These are phyloP conservation scores for Monascus ruber DNA, from an alignment of 2,329 filamentous ascomycete species.

Conservation along the genomic window DNA sequence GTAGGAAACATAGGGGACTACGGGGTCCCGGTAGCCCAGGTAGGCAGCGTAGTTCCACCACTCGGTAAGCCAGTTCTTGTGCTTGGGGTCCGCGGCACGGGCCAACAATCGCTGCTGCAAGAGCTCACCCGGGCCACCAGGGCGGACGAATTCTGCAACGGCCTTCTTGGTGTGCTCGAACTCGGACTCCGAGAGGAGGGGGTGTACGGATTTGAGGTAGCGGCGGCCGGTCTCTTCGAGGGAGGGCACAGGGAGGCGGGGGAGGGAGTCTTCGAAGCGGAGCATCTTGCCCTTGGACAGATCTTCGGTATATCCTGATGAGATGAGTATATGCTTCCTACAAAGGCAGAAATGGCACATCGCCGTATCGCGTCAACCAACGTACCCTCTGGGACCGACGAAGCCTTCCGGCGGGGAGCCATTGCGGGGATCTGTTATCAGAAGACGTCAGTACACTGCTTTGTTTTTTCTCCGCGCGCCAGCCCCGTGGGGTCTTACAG, in stretches of 20 bases:
- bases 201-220: constrained; percentile 57
- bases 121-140: constrained; percentile 69
- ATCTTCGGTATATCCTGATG: constrained; percentile 53
- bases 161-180: constrained; percentile 59
- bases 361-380: constrained; percentile 11
- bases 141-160: constrained; percentile 76
- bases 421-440: constrained; percentile 24
- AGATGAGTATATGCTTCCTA: not conserved
- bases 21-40: constrained; percentile 83
- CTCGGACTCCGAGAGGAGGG: constrained; percentile 48
- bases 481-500: constrained; percentile 14
- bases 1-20: constrained; percentile 97
- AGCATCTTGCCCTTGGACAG: constrained; percentile 52
- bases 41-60: constrained; percentile 99
- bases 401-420: constrained; percentile 32
- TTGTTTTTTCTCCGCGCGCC: not conserved
- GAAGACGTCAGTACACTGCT: constrained; percentile 4
- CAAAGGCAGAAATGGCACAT: not conserved
- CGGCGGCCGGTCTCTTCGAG: constrained; percentile 53
- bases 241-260: constrained; percentile 50
- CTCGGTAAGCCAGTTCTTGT: constrained; percentile 90
- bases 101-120: constrained; percentile 82
- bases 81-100: constrained; percentile 63
- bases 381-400: constrained; percentile 36
- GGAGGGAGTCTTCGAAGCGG: constrained; percentile 55